These are phyloP conservation scores for Pleurotus citrinopileatus DNA, from an alignment of 768 basidiomycete genomes.

Conservation along the genomic window DNA sequence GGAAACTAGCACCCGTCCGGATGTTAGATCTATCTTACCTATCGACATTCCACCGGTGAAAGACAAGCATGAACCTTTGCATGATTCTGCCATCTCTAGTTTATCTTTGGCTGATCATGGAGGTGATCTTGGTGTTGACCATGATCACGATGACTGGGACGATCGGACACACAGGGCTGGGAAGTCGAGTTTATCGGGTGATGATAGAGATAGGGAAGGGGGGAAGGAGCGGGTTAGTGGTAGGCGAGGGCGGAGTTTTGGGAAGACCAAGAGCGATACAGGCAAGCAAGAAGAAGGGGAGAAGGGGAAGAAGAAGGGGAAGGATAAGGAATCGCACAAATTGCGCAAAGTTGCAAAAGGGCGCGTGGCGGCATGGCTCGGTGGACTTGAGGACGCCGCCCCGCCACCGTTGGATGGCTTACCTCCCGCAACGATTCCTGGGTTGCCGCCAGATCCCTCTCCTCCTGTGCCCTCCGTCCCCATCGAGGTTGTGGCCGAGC, in stretches of 20 bases:
- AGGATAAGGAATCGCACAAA: constrained; percentile 17
- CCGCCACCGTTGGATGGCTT: constrained; percentile 50
- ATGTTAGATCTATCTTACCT: constrained; percentile 31
- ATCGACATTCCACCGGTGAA: constrained; percentile 33
- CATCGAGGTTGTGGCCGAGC: no score
- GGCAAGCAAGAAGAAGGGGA: constrained; percentile 26
- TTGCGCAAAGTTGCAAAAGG: constrained; percentile 51
- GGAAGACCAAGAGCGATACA: constrained; percentile 22
- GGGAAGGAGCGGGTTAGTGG: constrained; percentile 14
- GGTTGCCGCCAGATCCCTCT: constrained; percentile 7
- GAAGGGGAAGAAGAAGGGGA: constrained; percentile 23
- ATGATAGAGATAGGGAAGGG: constrained; percentile 13
- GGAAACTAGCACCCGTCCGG: constrained; percentile 28
- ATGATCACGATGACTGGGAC: constrained; percentile 32
- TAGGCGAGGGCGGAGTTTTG: constrained; percentile 13
- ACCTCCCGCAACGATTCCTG: constrained; percentile 38
- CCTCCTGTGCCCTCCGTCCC: no score
- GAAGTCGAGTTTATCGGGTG: constrained; percentile 26
- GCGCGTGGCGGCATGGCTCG: constrained; percentile 77
- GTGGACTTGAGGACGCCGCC: constrained; percentile 55
- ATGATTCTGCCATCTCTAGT: constrained; percentile 57
- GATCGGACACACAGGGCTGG: constrained; percentile 37
- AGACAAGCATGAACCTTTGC: constrained; percentile 29
- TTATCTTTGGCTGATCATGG: constrained; percentile 42
- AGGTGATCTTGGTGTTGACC: constrained; percentile 17